Base-by-base conservation (phyloP, 2,329 filamentous ascomycete species). In the Sodiomyces alkalinus region DNA sequence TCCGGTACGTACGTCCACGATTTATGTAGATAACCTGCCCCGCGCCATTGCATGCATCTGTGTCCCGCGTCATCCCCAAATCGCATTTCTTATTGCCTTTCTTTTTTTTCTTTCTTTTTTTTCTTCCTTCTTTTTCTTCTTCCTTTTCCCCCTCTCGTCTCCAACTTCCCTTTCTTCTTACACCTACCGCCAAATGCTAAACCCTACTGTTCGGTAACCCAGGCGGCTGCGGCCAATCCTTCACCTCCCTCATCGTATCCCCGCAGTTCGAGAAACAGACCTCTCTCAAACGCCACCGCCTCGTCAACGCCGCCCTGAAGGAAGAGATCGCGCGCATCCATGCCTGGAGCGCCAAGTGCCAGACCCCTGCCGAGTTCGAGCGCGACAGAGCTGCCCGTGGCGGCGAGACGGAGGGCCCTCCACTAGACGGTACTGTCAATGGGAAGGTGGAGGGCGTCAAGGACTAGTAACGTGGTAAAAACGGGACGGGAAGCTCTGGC, bases 261-360 rank as follows among this genome's bases (percentile, higher is more conserved):
- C 62, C 75, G 18, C 59, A 71, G 32, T 85, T 83, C 50, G 61
- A 66, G 31, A 74, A 72, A 42, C 77, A 80, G 52, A 79, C 60
- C 46, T 80, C 80, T 29, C 71, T 94, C 33, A 83, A 83, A 48
- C 70, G 86, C 32, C 82, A 93, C 55, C 74, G 86, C 23, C 65
- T 92, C 37, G 85, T 92, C 42, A 93, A 94, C 55, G 67, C 67
- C 11, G 74, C 74, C 5, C 62, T 94, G 42, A 87, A 85, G 58
- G 69, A 76, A 26, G 85, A 94, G 57, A 92, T 94, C 49, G 80
- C 81, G 11, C 71, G 69, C 39, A 92, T 94, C 42, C 86, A 94
- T 59, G 86, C 86, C 21, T 94, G 86, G 86, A 92, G 82, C 31
- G 82, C 85, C 17, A 92, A 85, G 56, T 93, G 86, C 52, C 80